phyloP scores from a whole-genome alignment of 1,139 yeast species.

The Nadsonia commutata region DNA sequence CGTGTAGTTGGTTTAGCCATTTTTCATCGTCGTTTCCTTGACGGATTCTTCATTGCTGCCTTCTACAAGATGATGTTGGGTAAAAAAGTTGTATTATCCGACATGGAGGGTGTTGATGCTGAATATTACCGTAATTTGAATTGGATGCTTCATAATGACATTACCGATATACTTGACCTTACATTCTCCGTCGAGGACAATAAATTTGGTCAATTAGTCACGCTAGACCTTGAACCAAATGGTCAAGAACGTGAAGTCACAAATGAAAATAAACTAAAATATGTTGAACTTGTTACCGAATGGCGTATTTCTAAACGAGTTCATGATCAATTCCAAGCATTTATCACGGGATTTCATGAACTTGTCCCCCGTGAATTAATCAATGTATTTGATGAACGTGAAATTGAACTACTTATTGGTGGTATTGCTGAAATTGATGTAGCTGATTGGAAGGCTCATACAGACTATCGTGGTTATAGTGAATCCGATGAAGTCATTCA shows the following conservation, averaged over 20 bases:
- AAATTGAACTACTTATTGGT: slow-evolving; percentile 87
- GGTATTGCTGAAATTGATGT: slow-evolving; percentile 97
- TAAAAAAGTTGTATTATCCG: slow-evolving; percentile 87
- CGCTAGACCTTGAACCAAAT: slow-evolving; percentile 76
- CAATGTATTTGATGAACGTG: slow-evolving; percentile 94
- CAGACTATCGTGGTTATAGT: slow-evolving; percentile 95
- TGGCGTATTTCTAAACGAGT: slow-evolving; percentile 93
- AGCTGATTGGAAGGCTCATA: slow-evolving; percentile 97
- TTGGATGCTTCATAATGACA: slow-evolving; percentile 92
- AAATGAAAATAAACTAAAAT: slow-evolving; percentile 87
- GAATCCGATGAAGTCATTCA: slow-evolving; percentile 92
- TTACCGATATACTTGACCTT: slow-evolving; percentile 69
- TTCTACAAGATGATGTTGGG: slow-evolving; percentile 94
- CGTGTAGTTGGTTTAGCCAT: slow-evolving; percentile 96
- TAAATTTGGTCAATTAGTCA: slow-evolving; percentile 84
- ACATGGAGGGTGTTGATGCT: slow-evolving; percentile 97
- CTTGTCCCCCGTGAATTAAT: slow-evolving; percentile 92
- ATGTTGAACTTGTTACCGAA: slow-evolving; percentile 86
- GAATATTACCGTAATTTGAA: slow-evolving; percentile 88
- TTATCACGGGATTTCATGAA: slow-evolving; percentile 94
- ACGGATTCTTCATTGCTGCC: slow-evolving; percentile 97
- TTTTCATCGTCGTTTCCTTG: slow-evolving; percentile 93
- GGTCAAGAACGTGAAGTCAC: slow-evolving; percentile 86
- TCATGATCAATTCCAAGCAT: slow-evolving; percentile 90
- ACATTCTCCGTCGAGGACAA: slow-evolving; percentile 95